phyloP scores from a whole-genome alignment of 768 basidiomycete genomes.

The Leucocoprinus leucothites region DNA sequence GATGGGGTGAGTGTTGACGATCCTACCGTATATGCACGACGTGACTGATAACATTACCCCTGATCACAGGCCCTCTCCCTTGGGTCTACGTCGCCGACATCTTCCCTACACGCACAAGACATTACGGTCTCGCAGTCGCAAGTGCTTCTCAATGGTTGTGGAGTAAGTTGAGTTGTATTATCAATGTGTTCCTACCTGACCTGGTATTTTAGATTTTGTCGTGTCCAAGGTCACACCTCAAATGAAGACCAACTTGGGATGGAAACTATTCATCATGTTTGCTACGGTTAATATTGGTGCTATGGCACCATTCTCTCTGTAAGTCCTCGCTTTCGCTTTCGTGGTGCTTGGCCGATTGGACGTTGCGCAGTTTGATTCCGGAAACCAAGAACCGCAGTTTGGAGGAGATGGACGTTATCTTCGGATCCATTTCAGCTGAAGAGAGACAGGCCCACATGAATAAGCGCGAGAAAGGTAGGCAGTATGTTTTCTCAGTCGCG shows the following conservation, averaged over 20 bases:
- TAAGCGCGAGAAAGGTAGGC: conserved; percentile 34
- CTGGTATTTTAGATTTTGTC: conserved; percentile 54
- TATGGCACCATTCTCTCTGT: conserved; percentile 69
- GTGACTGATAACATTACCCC: no score
- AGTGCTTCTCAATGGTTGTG: conserved; percentile 82
- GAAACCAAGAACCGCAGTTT: conserved; percentile 59
- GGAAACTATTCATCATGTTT: conserved; percentile 78
- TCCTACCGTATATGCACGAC: neutral
- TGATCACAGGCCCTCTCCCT: conserved; percentile 43
- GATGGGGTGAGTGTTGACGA: conserved; percentile 53
- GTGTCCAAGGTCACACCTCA: conserved; percentile 70
- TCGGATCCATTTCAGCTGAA: conserved; percentile 55
- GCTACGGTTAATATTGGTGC: conserved; percentile 69
- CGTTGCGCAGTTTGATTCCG: conserved; percentile 43
- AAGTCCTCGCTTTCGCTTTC: conserved; percentile 18
- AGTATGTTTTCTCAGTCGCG: neutral
- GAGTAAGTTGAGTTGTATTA: conserved; percentile 43
- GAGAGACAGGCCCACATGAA: conserved; percentile 51
- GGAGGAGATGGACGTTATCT: conserved; percentile 53
- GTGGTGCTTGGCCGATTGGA: neutral
- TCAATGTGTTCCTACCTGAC: neutral
- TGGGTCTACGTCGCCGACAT: conserved; percentile 78
- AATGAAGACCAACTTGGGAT: conserved; percentile 58
- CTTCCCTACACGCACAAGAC: conserved; percentile 81
- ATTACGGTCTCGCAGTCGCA: conserved; percentile 74